Conservation (phyloP, 305 asterid species). For the Rubia balearica region DNA sequence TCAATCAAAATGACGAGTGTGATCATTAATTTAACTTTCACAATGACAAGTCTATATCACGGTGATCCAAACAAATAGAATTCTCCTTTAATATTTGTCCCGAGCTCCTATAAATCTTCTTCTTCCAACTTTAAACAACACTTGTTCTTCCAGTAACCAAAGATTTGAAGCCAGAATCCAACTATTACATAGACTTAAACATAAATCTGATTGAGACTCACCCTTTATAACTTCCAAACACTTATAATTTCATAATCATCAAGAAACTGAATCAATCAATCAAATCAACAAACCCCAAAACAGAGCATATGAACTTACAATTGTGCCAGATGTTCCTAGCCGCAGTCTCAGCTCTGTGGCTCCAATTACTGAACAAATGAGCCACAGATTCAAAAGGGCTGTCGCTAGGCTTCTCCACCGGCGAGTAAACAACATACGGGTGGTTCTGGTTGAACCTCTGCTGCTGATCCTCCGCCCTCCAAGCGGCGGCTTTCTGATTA, state of each 20-base stretch:
- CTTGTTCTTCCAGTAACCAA: no score
- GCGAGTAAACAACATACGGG: conserved; percentile 54
- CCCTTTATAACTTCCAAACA: no score
- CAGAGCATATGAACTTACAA: conserved; percentile 29
- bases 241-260: no score
- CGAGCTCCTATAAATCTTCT: neutral
- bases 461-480: conserved; percentile 33
- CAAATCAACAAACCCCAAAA: neutral
- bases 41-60: neutral
- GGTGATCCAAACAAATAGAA: neutral
- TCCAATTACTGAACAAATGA: conserved; percentile 57
- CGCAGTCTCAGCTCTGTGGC: conserved; percentile 43
- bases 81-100: neutral
- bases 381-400: conserved; percentile 46
- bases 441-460: conserved; percentile 25
- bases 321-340: conserved; percentile 65
- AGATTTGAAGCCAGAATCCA: no score
- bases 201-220: no score
- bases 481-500: conserved; percentile 56
- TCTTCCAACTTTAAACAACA: no score
- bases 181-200: no score
- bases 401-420: conserved; percentile 37
- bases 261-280: neutral
- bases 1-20: neutral
- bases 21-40: no score